phyloP scores from a whole-genome alignment of 2,329 filamentous ascomycete species.

The Dothistroma septosporum region DNA sequence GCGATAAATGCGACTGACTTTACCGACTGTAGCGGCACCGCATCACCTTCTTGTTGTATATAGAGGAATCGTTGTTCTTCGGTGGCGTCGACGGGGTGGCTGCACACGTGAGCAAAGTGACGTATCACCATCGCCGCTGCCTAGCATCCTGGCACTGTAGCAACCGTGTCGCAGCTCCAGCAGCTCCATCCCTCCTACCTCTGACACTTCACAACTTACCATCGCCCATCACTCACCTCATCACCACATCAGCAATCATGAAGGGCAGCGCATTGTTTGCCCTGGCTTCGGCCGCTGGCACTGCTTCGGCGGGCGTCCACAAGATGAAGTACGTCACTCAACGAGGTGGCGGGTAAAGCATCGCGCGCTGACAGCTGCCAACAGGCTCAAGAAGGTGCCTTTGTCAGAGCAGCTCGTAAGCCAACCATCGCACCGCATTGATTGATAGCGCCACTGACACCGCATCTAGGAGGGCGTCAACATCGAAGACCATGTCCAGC shows the following conservation, averaged over 20 bases:
- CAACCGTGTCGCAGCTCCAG: not conserved
- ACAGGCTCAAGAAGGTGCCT: conserved; percentile 76
- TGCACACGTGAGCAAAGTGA: too few relatives aligned
- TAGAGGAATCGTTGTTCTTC: too few relatives aligned
- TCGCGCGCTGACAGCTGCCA: conserved; percentile 12
- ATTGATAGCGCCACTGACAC: conserved; percentile 7
- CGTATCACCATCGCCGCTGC: too few relatives aligned
- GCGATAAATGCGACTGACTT: too few relatives aligned
- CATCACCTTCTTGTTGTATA: too few relatives aligned
- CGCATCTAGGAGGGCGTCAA: conserved; percentile 63
- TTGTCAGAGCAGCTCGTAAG: conserved; percentile 86
- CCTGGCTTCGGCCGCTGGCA: conserved; percentile 66
- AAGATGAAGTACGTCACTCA: conserved; percentile 58
- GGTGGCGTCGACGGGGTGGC: too few relatives aligned
- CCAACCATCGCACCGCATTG: conserved; percentile 23
- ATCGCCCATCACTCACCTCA: conserved; percentile 13
- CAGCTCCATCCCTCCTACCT: conserved; percentile 3
- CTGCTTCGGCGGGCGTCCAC: conserved; percentile 77
- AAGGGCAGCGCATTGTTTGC: conserved; percentile 79
- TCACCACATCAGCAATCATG: conserved; percentile 52
- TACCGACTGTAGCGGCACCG: too few relatives aligned
- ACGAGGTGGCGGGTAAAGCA: not conserved
- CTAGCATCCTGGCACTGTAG: too few relatives aligned
- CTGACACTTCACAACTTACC: conserved; percentile 7
- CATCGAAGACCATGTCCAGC: conserved; percentile 74